Evolutionary conservation across 495 filamentous ascomycete species (phyloP), one percentile per base, ranked within the genome.

Genomic region (Lindgomyces ingoldianus): DNA sequence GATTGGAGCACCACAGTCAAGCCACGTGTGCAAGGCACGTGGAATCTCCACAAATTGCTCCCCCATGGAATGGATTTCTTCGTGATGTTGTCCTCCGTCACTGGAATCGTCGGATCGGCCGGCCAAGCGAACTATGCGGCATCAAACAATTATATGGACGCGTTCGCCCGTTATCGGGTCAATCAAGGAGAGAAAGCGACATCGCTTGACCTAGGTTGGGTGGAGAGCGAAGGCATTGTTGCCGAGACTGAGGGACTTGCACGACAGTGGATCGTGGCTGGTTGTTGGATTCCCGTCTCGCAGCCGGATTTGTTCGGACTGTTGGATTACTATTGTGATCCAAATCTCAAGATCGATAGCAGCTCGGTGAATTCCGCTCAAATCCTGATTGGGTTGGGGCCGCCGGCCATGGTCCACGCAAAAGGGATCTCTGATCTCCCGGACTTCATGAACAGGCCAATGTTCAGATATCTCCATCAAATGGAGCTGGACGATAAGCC

Each of bases 61-160:
- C 48, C 46, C 1, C 62, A 18, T 55, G 41, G 39, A 26, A 18
- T 70, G 18, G 67, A 70, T 42, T 70, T 70, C 47, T 70, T 70
- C 50, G 27, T 64, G 36, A 18, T 57, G 4, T 46, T 64, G 4
- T 57, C 52, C 4, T 66, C 63, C 3, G 39, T 57, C 9, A 18
- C 48, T 29, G 63, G 63, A 18, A 61, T 66, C 24, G 14, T 54
- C 25, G 63, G 63, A 1, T 41, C 14, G 1, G 30, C 18, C 22
- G 51, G 50, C 3, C 63, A 60, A 24, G 12, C 56, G 3, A 60
- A 54, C 48, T 66, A 66, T 33, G 47, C 55, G 2, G 55, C 46
- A 9, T 60, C 42, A 1, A 60, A 55, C 41, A 61, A 9, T 19
- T 62, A 55, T 25, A 21, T 46, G 26, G 64, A 67, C 22, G 57